Percentiles rank a stretch among this genome's conserved stretches.
These are phyloP conservation scores for Lasiodiplodia sp. DNA, from an alignment of 2,329 filamentous ascomycete species.

Conservation along the genomic window DNA sequence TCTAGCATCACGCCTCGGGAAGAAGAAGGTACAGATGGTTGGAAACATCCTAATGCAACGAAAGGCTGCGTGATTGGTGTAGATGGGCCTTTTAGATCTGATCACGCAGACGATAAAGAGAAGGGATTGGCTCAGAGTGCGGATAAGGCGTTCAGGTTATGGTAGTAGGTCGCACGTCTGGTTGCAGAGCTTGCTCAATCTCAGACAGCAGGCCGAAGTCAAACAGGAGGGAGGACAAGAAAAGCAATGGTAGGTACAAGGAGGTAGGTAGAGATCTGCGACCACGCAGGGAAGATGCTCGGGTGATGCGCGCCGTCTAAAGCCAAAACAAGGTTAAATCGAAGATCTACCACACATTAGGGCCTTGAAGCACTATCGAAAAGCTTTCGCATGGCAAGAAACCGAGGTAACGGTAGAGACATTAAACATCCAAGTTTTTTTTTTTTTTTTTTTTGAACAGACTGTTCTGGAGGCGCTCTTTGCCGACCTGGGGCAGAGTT, in stretches of 20 bases:
- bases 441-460: neutral
- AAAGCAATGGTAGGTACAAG: slow-evolving; percentile 1
- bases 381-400: neutral
- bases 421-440: neutral
- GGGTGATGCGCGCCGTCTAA: neutral
- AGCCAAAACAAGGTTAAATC: slow-evolving; percentile 8
- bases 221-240: slow-evolving; percentile 16
- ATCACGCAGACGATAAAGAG: neutral
- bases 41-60: slow-evolving; percentile 13
- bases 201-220: slow-evolving; percentile 11
- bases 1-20: neutral
- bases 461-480: neutral
- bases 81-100: neutral
- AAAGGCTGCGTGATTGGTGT: slow-evolving; percentile 1
- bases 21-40: neutral
- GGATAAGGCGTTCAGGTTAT: neutral
- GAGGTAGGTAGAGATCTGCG: slow-evolving; percentile 10
- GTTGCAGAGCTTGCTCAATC: neutral
- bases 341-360: slow-evolving; percentile 7
- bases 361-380: neutral
- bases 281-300: slow-evolving; percentile 8
- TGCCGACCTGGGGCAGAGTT: neutral
- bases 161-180: neutral
- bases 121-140: neutral
- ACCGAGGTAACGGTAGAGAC: neutral